Percentiles rank a stretch among this genome's conserved stretches.
Conservation (phyloP, 139 green algal genomes). For the Coelastrella sp. region DNA sequence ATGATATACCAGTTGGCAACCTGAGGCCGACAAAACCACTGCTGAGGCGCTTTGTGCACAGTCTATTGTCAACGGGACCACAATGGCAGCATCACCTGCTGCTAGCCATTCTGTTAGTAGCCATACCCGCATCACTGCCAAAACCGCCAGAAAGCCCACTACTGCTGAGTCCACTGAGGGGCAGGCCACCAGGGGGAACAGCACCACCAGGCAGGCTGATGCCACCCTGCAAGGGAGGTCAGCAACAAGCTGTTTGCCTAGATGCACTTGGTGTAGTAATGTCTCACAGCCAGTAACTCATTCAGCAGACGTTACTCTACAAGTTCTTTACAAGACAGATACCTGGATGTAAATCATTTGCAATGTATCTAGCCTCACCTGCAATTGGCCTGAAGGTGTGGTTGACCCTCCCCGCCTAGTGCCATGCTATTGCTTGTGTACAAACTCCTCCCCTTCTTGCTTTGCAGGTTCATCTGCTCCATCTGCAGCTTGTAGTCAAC, state of each 20-base stretch:
- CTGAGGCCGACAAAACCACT: too few species aligned
- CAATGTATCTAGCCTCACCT: neutral
- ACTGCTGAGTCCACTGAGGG: neutral
- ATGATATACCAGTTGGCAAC: too few species aligned
- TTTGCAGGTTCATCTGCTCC: conserved; percentile 32
- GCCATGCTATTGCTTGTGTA: neutral
- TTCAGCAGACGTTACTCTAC: too few species aligned
- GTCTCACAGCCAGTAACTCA: too few species aligned
- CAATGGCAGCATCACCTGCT: neutral
- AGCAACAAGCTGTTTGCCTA: neutral
- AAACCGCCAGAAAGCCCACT: neutral
- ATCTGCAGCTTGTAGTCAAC: conserved; percentile 45
- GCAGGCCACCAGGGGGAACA: neutral
- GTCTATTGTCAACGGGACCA: neutral
- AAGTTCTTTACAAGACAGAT: too few species aligned
- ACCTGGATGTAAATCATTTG: too few species aligned
- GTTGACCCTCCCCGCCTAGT: neutral
- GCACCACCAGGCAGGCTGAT: neutral
- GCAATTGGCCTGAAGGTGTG: neutral
- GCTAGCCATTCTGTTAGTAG: neutral
- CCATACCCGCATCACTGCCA: neutral
- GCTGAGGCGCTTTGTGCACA: neutral
- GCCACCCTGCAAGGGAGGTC: neutral
- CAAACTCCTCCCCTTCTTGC: conserved; percentile 27
- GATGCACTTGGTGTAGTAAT: neutral